These are phyloP conservation scores for Rubia occidens DNA, from an alignment of 305 asterid genomes.

Conservation along the genomic window DNA sequence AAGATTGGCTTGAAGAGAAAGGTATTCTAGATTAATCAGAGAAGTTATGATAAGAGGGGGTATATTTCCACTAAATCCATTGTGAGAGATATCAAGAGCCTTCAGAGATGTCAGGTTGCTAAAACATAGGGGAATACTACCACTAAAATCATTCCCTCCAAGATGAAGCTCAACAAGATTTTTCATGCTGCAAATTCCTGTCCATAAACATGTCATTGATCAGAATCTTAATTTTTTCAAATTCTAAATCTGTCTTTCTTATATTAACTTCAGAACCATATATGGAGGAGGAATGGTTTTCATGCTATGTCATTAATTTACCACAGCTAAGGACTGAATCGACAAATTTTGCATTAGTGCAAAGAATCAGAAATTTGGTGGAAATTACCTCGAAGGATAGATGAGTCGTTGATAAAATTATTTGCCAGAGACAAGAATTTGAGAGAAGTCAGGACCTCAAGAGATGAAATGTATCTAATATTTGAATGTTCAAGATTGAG, in stretches of 20 bases:
- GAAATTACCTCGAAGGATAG: slow-evolving; percentile 1
- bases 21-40: slow-evolving; percentile 18
- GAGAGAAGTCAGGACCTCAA: slow-evolving; percentile 1
- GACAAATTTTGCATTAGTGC: background rate
- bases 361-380: background rate
- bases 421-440: background rate
- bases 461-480: background rate
- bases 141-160: slow-evolving; percentile 9
- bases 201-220: background rate
- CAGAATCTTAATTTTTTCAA: background rate
- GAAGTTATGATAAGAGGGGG: slow-evolving; percentile 8
- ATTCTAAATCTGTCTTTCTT: background rate
- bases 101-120: slow-evolving; percentile 15
- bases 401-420: background rate
- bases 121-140: slow-evolving; percentile 15
- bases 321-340: no score
- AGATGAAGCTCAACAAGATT: slow-evolving; percentile 18
- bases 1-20: slow-evolving; percentile 6
- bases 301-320: background rate
- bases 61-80: slow-evolving; percentile 19
- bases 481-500: background rate
- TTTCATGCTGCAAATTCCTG: slow-evolving; percentile 18
- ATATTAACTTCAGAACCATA: background rate
- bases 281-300: background rate
- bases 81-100: slow-evolving; percentile 11